Percentiles rank a stretch among this genome's conserved stretches.
These are phyloP conservation scores for Porphyrellus cyaneotinctus DNA, from an alignment of 768 basidiomycete genomes.

Conservation along the genomic window DNA sequence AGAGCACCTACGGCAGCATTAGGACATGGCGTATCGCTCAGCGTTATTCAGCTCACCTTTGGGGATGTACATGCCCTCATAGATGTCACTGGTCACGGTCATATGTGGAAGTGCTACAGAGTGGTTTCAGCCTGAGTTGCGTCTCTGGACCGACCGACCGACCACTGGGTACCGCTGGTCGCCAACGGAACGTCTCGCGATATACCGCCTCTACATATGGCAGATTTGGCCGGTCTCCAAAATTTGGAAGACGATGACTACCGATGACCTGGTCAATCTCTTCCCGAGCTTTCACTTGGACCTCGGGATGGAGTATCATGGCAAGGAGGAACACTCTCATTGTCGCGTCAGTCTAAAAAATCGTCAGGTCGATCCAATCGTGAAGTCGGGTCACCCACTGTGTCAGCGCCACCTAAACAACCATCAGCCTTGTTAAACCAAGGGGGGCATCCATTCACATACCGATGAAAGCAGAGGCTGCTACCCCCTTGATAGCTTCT, in stretches of 20 bases:
- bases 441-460: not conserved
- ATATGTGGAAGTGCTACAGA: conserved; percentile 22
- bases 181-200: conserved; percentile 33
- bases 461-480: conserved; percentile 23
- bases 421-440: not conserved
- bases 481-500: conserved; percentile 22
- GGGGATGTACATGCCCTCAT: conserved; percentile 29
- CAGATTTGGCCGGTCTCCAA: conserved; percentile 25
- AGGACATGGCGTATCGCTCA: not conserved
- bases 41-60: conserved; percentile 16
- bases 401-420: conserved; percentile 25
- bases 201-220: conserved; percentile 32
- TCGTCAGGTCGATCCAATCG: not conserved
- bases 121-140: not conserved
- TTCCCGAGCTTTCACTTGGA: conserved; percentile 28
- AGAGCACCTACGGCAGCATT: conserved; percentile 10
- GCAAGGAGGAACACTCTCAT: conserved; percentile 30
- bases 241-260: conserved; percentile 24
- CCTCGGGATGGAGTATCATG: conserved; percentile 32
- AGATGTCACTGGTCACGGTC: conserved; percentile 23
- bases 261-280: conserved; percentile 34
- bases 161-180: conserved; percentile 28
- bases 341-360: conserved; percentile 10
- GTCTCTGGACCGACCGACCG: conserved; percentile 1
- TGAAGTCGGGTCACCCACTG: conserved; percentile 11